Evolutionary conservation across 2,329 filamentous ascomycete species (phyloP).

Genomic region (Cryphonectria carpinicola): DNA sequence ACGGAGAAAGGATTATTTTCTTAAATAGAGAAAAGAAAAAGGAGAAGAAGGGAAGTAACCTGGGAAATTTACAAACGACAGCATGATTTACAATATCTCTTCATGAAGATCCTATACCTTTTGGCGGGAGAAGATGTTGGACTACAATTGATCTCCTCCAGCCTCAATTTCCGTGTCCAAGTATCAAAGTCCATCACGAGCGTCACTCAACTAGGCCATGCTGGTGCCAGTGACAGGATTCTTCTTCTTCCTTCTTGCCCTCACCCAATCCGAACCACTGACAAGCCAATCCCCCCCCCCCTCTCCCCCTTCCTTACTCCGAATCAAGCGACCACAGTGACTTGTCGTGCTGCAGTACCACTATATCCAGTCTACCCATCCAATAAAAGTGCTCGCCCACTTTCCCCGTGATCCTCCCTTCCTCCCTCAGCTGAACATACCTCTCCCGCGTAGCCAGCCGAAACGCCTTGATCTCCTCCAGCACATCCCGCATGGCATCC

Average conservation of each 20-base stretch:
- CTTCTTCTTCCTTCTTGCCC: neutral
- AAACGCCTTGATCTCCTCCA: slow-evolving; percentile 46
- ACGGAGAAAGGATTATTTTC: no score
- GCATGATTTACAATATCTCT: no score
- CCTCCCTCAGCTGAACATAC: slow-evolving; percentile 31
- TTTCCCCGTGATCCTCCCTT: slow-evolving; percentile 24
- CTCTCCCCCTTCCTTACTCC: neutral
- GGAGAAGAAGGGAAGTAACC: no score
- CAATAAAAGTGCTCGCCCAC: slow-evolving; percentile 41
- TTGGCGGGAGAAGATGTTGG: no score
- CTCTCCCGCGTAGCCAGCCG: slow-evolving; percentile 40
- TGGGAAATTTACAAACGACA: no score
- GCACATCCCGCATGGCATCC: slow-evolving; percentile 47
- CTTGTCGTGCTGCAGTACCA: neutral
- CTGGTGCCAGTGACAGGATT: neutral
- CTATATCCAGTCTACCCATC: slow-evolving; percentile 44
- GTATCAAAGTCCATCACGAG: neutral
- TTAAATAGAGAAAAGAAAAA: no score
- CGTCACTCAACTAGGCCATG: neutral
- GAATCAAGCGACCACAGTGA: neutral
- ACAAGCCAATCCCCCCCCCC: neutral
- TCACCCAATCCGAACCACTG: no score
- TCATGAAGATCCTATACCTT: no score
- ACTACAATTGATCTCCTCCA: neutral
- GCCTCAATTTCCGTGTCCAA: neutral